Evolutionary conservation across 306 rosid genomes (phyloP).

Genomic region (Nissolia schottii): DNA sequence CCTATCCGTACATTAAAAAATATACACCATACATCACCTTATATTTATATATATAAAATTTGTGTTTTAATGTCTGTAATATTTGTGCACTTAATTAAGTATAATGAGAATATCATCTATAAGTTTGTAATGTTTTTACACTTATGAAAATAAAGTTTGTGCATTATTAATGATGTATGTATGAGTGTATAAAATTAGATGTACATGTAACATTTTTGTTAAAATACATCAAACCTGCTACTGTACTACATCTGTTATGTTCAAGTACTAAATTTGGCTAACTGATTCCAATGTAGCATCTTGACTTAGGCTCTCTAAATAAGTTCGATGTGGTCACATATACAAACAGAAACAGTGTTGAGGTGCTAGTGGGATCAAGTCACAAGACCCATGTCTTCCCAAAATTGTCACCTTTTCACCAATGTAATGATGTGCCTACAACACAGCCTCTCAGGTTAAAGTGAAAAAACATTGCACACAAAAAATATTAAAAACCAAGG

Average conservation of each 20-base stretch:
- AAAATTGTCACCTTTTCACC: not conserved
- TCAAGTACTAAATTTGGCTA: not conserved
- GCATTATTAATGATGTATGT: too few relatives aligned
- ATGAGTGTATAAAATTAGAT: too few relatives aligned
- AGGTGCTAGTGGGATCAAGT: not conserved
- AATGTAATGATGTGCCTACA: not conserved
- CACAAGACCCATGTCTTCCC: conserved; percentile 5
- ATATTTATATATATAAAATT: too few relatives aligned
- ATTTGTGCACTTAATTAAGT: too few relatives aligned
- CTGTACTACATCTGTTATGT: not conserved
- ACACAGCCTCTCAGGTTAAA: not conserved
- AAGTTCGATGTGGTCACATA: not conserved
- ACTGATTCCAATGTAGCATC: not conserved
- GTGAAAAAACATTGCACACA: not conserved
- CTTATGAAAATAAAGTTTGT: too few relatives aligned
- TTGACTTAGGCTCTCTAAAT: not conserved
- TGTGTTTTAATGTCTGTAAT: too few relatives aligned
- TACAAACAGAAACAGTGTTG: not conserved
- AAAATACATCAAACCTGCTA: not conserved
- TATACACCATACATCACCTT: too few relatives aligned
- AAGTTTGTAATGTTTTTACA: too few relatives aligned
- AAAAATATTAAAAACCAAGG: not conserved
- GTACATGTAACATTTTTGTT: too few relatives aligned
- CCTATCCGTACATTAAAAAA: too few relatives aligned
- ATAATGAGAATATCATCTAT: too few relatives aligned